Evolutionary conservation across 208 protist genomes (phyloP).

Genomic region (Leishmania major): DNA sequence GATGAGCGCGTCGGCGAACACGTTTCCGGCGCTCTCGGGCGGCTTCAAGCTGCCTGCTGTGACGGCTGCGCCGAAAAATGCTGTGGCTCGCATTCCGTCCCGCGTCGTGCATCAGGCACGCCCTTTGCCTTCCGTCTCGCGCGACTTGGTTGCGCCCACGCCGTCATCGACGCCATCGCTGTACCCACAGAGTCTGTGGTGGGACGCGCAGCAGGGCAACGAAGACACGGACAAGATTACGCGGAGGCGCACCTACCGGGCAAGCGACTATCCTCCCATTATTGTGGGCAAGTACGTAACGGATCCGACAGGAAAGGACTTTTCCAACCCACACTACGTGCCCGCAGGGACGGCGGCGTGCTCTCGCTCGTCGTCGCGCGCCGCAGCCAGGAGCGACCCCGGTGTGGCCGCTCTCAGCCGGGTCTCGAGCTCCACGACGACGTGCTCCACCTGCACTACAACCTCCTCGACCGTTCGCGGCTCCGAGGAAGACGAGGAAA

Average conservation of each 20-base stretch:
- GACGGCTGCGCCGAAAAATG: neutral
- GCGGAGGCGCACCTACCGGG: conserved; percentile 52
- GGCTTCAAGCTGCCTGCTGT: conserved; percentile 18
- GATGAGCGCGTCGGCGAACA: conserved; percentile 30
- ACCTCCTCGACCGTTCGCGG: conserved; percentile 9
- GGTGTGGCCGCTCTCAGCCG: conserved; percentile 10
- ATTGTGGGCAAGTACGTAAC: conserved; percentile 78
- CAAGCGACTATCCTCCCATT: conserved; percentile 43
- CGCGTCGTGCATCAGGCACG: conserved; percentile 28
- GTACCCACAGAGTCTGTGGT: conserved; percentile 79
- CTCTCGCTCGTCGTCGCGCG: conserved; percentile 27
- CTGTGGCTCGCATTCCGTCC: conserved; percentile 1
- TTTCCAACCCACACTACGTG: conserved; percentile 77
- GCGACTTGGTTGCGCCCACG: conserved; percentile 17
- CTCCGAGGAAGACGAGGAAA: conserved; percentile 21
- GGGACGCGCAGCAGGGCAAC: conserved; percentile 48
- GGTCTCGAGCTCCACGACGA: conserved; percentile 14
- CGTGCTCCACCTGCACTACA: conserved; percentile 23
- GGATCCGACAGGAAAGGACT: conserved; percentile 71
- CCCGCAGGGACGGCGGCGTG: conserved; percentile 9
- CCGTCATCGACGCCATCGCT: conserved; percentile 25
- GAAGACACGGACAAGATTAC: conserved; percentile 58
- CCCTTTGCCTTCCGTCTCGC: conserved; percentile 15
- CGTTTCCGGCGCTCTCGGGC: conserved; percentile 6
- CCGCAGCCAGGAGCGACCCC: conserved; percentile 9